Base-by-base conservation (phyloP, 177 flowering plant genomes). In the Vitis hybrid region DNA sequence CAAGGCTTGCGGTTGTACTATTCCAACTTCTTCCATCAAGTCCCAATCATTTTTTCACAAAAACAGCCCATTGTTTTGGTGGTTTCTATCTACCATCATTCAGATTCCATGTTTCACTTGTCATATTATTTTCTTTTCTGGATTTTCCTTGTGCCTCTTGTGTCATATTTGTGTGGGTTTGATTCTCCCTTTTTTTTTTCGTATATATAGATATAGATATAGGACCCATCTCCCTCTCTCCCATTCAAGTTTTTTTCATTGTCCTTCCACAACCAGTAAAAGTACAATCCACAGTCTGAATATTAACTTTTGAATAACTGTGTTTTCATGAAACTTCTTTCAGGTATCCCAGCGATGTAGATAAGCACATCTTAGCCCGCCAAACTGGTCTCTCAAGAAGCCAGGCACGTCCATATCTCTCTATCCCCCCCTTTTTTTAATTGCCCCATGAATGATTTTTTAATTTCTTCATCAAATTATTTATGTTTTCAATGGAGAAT, bases 271-370 rank as follows among this genome's bases (percentile, higher is more conserved):
- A 54, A 54, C 17, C 17, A 54, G 57, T 54, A 54, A 54, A 54
- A 54, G n/a, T 54, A 54, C 15, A 14, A 54, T 54, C 6, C 57
- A 17, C 18, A n/a, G 57, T 54, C 17, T 14, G 8, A 54, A 5
- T 17, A 17, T 18, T 63, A 18, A 13, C 9, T 70, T 41, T 41
- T 41, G 9, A 66, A 59, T 54, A 30, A 54, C 24, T 55, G 51
- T 70, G 30, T 27, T 68, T 30, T 50, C 20, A 13, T 11, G n/a
- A 11, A 46, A 56, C 48, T 49, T 65, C 5, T 65, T 76, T 72
- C 89, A 96, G 99, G 90, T 96, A 96, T 66, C 99, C 99, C 68
- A 96, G 90, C 68, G 99, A 96, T 76, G 97, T 92, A 10, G 99
- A 96, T 84, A 96, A 96, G 72, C 98, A 90, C 77, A 90, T 96